Evolutionary conservation across 768 basidiomycete species (phyloP), one percentile per base, ranked within the genome.

Genomic region (Serendipita indica): DNA sequence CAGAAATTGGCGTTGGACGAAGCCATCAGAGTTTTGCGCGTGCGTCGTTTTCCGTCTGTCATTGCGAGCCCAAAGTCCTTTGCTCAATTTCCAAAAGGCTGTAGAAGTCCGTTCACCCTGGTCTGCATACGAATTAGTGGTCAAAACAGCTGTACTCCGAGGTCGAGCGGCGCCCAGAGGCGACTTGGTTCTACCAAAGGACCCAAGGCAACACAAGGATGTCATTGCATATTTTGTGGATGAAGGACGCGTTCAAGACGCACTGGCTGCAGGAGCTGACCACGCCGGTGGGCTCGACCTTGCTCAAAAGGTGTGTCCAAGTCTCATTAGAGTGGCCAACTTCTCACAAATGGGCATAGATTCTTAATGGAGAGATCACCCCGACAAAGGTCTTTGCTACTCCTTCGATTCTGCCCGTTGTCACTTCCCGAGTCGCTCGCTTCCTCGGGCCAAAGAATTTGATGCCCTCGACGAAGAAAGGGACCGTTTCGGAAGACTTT

Each of bases 181-280:
- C 2, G 86, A 91, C 62, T 82, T 92, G 56, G 83, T 79, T 63
- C 77, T 97, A 49, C 90, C 92, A 0, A 74, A 82, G 49, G 89
- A 93, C 65, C 65, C 69, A 1, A 62, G 69, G 30, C 79, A 79
- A 64, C 66, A 74, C 33, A 79, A 83, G 64, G 86, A 88, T 61
- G 82, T 78, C 58, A 83, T 98, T 58, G 77, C 96, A n/a, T 91
- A 94, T 30, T 97, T 98, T 65, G 92, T 92, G 2, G 88, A 91
- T 64, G 89, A 89, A 3, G 75, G 81, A 59, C 75, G 79, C 56
- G 89, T 85, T 16, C 86, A 89, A 18, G 82, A 86, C 27, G 96
- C 96, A 0, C 83, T 78, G 69, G 79, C 75, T 39, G 89, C 89
- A 3, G 96, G 96, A 3, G 96, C 93, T 1, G 81, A 90, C 61